Conservation (phyloP, 108 stramenopile genomes). For the Nitzschia sp. region DNA sequence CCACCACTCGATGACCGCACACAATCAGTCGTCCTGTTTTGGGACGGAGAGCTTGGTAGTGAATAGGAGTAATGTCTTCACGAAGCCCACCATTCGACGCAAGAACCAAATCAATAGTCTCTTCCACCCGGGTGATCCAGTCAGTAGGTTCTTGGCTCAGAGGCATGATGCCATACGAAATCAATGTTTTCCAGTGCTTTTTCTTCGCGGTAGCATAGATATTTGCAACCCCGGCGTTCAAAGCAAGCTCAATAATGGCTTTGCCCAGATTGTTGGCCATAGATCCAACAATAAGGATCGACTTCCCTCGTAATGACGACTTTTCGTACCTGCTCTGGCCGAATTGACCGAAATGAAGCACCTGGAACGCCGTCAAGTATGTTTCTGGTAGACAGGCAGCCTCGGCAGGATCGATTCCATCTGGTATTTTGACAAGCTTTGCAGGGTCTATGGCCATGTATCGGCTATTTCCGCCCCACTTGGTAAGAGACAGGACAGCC, state of each 20-base stretch:
- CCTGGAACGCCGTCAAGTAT: constrained; percentile 50
- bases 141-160: constrained; percentile 26
- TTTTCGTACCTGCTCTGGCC: constrained; percentile 26
- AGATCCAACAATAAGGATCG: constrained; percentile 40
- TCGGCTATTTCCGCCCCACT: constrained; percentile 70
- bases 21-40: constrained; percentile 15
- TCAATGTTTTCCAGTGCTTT: constrained; percentile 40
- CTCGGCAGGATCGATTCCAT: constrained; percentile 43
- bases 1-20: constrained; percentile 20
- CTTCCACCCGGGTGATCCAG: constrained; percentile 33
- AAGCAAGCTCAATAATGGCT: constrained; percentile 47
- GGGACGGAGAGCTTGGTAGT: constrained; percentile 23
- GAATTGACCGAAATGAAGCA: constrained; percentile 34
- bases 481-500: constrained; percentile 54
- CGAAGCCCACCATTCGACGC: constrained; percentile 24
- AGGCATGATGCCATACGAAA: constrained; percentile 43
- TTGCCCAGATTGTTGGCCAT: constrained; percentile 40
- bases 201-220: constrained; percentile 41
- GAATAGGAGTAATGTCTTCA: constrained; percentile 30
- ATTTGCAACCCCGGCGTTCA: constrained; percentile 32
- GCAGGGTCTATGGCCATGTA: constrained; percentile 52
- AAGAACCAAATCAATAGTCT: constrained; percentile 41
- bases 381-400: constrained; percentile 43
- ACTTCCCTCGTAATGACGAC: constrained; percentile 37
- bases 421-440: constrained; percentile 60